Evolutionary conservation across 192 early-diverging fungal species (phyloP).

Genomic region (Linnemannia hyalina): DNA sequence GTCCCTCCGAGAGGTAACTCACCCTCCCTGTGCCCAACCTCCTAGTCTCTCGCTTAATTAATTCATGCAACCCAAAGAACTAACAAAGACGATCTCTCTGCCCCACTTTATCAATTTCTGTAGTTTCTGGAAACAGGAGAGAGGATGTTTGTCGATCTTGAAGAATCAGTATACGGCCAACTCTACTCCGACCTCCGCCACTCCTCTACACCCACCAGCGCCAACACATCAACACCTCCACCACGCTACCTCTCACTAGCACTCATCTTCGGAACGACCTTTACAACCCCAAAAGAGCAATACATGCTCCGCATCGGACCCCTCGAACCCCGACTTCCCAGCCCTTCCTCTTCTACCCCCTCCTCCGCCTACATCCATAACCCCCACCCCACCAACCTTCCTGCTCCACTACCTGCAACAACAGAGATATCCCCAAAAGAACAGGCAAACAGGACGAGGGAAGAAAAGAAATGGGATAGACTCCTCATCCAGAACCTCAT

Average conservation of each 20-base stretch:
- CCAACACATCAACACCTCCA: neutral
- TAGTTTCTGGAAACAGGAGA: slow-evolving; percentile 35
- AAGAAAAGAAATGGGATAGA: slow-evolving; percentile 39
- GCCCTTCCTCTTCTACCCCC: neutral
- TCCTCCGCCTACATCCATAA: neutral
- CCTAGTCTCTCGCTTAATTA: neutral
- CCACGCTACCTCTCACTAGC: slow-evolving; percentile 24
- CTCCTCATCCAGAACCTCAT: slow-evolving; percentile 33
- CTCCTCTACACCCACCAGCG: neutral
- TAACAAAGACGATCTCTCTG: neutral
- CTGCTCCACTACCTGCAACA: neutral
- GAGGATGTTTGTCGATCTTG: slow-evolving; percentile 32
- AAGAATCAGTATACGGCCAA: slow-evolving; percentile 29
- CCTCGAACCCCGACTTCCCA: slow-evolving; percentile 5
- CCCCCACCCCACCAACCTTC: neutral
- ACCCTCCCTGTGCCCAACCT: neutral
- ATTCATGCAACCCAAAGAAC: neutral
- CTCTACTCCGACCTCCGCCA: slow-evolving; percentile 11
- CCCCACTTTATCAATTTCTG: neutral
- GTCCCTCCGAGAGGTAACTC: slow-evolving; percentile 23
- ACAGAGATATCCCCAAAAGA: neutral
- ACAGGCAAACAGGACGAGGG: neutral
- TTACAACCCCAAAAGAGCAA: slow-evolving; percentile 36
- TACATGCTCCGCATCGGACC: slow-evolving; percentile 53
- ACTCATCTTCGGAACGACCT: slow-evolving; percentile 31